A percentile compares a stretch with the other conserved stretches of the same genome.
Evolutionary conservation across 2,329 filamentous ascomycete genomes (phyloP).

Genomic region (Aspergillus ibericus): DNA sequence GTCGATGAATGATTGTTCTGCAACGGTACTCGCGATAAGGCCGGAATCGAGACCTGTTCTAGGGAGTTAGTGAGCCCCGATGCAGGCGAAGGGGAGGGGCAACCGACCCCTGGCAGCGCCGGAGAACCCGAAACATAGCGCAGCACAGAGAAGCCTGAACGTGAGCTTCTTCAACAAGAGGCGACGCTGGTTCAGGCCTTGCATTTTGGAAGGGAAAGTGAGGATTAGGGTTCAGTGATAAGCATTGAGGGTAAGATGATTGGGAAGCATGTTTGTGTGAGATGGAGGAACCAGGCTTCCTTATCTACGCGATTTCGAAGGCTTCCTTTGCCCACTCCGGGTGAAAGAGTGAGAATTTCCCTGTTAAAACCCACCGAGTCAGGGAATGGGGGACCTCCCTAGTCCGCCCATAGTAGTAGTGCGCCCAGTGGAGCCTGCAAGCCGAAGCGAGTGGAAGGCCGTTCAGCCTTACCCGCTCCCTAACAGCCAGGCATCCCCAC

Average conservation of each 20-base stretch:
- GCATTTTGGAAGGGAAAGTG: background rate
- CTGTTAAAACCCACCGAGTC: background rate
- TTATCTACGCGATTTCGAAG: background rate
- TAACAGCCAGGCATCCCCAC: background rate
- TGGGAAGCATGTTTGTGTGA: background rate
- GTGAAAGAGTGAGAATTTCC: background rate
- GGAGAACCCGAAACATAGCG: conserved; percentile 4
- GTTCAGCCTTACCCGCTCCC: conserved; percentile 8
- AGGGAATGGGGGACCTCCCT: background rate
- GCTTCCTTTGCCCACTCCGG: background rate
- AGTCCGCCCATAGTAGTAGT: background rate
- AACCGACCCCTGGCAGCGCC: conserved; percentile 2
- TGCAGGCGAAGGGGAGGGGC: background rate
- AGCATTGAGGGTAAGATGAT: background rate
- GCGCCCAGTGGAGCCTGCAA: background rate
- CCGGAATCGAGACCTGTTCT: conserved; percentile 22
- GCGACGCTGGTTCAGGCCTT: background rate
- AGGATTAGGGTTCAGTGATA: background rate
- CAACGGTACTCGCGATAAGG: conserved; percentile 23
- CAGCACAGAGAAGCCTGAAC: conserved; percentile 1
- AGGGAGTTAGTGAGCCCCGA: background rate
- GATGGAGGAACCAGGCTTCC: background rate
- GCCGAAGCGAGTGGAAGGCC: background rate
- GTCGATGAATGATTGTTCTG: conserved; percentile 19
- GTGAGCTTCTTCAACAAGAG: background rate